These are phyloP conservation scores for Lentinula aciculospora DNA, from an alignment of 768 basidiomycete genomes.

Conservation along the genomic window DNA sequence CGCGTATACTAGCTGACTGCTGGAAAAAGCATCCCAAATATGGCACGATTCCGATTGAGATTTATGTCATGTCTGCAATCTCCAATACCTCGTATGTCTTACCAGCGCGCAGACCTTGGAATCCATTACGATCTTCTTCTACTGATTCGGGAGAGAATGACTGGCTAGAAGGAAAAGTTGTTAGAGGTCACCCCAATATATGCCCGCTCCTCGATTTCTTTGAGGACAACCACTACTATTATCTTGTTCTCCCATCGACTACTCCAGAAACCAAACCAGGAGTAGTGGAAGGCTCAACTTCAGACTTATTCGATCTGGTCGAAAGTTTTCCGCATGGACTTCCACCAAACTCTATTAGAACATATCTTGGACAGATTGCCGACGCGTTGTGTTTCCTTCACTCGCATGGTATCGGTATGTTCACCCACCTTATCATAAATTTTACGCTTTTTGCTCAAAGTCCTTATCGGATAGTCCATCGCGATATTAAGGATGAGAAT, in stretches of 20 bases:
- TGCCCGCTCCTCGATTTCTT: constrained; percentile 95
- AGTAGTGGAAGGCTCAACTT: constrained; percentile 52
- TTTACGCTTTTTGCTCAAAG: constrained; percentile 8
- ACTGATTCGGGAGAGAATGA: constrained; percentile 23
- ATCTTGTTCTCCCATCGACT: constrained; percentile 81
- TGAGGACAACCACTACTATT: constrained; percentile 95
- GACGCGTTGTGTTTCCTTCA: constrained; percentile 90
- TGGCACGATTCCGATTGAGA: constrained; percentile 98
- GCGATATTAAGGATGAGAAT: constrained; percentile 98
- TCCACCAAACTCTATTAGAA: constrained; percentile 65
- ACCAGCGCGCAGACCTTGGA: constrained; percentile 78
- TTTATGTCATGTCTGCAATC: constrained; percentile 88
- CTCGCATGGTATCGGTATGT: constrained; percentile 81
- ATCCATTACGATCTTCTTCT: constrained; percentile 50
- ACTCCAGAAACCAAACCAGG: constrained; percentile 52
- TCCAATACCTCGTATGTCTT: constrained; percentile 77
- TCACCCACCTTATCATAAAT: neutral
- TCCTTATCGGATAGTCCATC: constrained; percentile 60
- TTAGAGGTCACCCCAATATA: constrained; percentile 93
- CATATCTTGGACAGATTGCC: constrained; percentile 89
- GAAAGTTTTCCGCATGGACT: constrained; percentile 86
- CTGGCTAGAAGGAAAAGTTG: constrained; percentile 67
- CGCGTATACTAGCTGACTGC: constrained; percentile 96
- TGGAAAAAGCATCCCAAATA: constrained; percentile 96
- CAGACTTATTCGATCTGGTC: constrained; percentile 93